Conservation (phyloP, 2,329 filamentous ascomycete species). For the Orbilia blumenaviensis region DNA sequence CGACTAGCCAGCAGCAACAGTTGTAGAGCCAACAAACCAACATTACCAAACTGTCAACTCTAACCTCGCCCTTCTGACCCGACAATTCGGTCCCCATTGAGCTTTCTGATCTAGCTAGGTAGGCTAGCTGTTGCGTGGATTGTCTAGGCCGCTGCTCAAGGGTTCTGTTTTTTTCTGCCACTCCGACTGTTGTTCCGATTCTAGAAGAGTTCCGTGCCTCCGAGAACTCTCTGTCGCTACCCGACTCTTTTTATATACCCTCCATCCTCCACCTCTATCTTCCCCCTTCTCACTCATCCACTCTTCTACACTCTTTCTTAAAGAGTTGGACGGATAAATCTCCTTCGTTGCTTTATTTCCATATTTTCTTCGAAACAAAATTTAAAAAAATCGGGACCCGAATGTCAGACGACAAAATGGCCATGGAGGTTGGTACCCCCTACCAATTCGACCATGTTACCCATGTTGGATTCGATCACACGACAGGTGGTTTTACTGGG, state of each 20-base stretch:
- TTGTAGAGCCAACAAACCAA: conserved; percentile 26
- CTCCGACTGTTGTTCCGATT: conserved; percentile 11
- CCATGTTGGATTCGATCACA: conserved; percentile 94
- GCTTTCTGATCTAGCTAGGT: not conserved
- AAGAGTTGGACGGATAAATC: not conserved
- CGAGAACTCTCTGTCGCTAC: not conserved
- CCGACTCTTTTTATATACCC: conserved; percentile 18
- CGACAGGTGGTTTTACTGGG: conserved; percentile 91
- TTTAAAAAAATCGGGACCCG: conserved; percentile 14
- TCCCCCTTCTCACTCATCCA: too few relatives aligned
- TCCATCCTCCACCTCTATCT: not conserved
- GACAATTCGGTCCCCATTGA: conserved; percentile 26
- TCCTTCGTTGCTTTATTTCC: not conserved
- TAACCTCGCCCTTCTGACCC: conserved; percentile 25
- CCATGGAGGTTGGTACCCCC: conserved; percentile 84
- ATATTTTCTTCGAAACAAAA: conserved; percentile 8
- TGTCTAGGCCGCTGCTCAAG: conserved; percentile 36
- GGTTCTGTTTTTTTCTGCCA: conserved; percentile 18
- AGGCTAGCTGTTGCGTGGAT: conserved; percentile 35
- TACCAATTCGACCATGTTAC: conserved; percentile 97
- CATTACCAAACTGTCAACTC: conserved; percentile 40
- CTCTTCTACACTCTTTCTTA: not conserved
- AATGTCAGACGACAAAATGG: conserved; percentile 54
- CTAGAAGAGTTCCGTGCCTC: conserved; percentile 25
- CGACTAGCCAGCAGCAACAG: conserved; percentile 17